Conservation (phyloP, 768 basidiomycete species). For the Suillus discolor region DNA sequence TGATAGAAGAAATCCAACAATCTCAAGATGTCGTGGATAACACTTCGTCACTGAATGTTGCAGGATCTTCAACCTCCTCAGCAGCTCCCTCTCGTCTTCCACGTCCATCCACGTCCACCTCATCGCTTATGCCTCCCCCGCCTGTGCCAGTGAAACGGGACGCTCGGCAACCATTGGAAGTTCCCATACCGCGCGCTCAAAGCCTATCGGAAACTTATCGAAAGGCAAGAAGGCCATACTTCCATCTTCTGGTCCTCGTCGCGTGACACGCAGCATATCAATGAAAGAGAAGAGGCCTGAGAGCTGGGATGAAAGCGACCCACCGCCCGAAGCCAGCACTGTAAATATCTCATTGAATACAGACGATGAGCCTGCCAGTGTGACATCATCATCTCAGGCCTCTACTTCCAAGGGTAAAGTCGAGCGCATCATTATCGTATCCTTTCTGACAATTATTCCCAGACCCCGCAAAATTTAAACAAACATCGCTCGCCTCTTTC, state of each 20-base stretch:
- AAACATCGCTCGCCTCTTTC: slow-evolving; percentile 27
- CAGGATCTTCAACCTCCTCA: neutral
- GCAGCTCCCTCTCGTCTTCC: slow-evolving; percentile 10
- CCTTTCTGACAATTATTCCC: slow-evolving; percentile 3
- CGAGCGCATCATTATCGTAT: neutral
- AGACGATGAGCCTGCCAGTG: neutral
- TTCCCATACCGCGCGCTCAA: neutral
- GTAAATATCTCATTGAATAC: neutral
- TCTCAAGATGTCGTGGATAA: neutral
- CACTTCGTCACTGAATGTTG: neutral
- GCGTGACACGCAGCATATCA: slow-evolving; percentile 31
- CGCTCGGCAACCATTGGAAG: neutral
- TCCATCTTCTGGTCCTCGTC: slow-evolving; percentile 16
- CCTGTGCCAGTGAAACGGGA: slow-evolving; percentile 1
- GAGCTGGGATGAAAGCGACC: neutral
- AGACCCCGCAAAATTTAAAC: slow-evolving; percentile 24
- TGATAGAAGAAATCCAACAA: neutral
- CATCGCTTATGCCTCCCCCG: slow-evolving; percentile 12
- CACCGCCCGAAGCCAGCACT: neutral
- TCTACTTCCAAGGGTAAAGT: neutral
- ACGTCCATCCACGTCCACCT: neutral
- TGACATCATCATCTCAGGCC: neutral
- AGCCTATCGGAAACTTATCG: slow-evolving; percentile 4
- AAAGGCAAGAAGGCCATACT: slow-evolving; percentile 12
- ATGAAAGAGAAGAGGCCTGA: slow-evolving; percentile 23